These are phyloP conservation scores for Penicillium macrosclerotiorum DNA, from an alignment of 495 filamentous ascomycete genomes.

Conservation along the genomic window DNA sequence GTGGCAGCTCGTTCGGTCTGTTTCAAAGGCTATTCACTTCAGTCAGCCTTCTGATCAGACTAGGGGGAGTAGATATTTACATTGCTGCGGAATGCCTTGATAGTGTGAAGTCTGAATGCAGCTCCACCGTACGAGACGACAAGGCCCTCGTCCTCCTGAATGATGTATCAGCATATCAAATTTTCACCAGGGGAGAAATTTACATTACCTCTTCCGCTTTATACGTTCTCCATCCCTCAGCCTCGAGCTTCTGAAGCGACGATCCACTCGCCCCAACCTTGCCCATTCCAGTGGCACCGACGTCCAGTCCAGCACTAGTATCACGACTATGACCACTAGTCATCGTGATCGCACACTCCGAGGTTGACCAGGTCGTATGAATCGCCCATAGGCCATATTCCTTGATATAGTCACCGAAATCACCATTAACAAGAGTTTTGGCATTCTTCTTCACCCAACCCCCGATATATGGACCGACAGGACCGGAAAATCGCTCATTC, in stretches of 20 bases:
- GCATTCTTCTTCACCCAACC: conserved; percentile 10
- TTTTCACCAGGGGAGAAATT: too few relatives aligned
- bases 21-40: too few relatives aligned
- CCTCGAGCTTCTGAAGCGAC: conserved; percentile 3
- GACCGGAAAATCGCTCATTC: conserved; percentile 1
- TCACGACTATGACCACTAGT: conserved; percentile 5
- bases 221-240: conserved; percentile 10
- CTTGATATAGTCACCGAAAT: conserved; percentile 2
- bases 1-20: too few relatives aligned
- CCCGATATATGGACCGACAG: not conserved
- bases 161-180: too few relatives aligned
- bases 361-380: conserved; percentile 8
- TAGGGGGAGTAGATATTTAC: too few relatives aligned
- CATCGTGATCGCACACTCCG: conserved; percentile 11
- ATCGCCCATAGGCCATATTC: conserved; percentile 14
- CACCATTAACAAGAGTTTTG: conserved; percentile 1
- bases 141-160: too few relatives aligned
- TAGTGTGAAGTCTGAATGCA: too few relatives aligned
- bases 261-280: conserved; percentile 6
- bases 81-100: too few relatives aligned
- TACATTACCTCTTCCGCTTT: conserved; percentile 4
- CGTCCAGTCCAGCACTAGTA: conserved; percentile 10
- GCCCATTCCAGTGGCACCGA: conserved; percentile 12
- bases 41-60: too few relatives aligned
- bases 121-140: too few relatives aligned